These are phyloP conservation scores for Luvunga scandens DNA, from an alignment of 345 rosid genomes.

Conservation along the genomic window DNA sequence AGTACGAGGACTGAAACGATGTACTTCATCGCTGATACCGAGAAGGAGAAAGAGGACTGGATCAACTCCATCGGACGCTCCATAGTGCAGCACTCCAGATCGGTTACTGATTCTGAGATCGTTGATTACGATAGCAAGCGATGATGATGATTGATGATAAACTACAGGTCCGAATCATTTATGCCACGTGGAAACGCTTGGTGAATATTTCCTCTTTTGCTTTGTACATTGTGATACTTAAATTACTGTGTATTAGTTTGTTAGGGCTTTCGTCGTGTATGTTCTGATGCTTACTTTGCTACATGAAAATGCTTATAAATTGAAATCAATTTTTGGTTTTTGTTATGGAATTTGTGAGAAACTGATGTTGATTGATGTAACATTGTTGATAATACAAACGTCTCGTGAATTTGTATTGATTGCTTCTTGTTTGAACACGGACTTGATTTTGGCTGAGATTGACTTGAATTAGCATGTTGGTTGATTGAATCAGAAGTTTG, in stretches of 20 bases:
- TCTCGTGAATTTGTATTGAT: background rate
- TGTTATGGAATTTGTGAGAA: background rate
- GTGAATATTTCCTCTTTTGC: background rate
- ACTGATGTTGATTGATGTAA: background rate
- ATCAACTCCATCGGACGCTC: conserved; percentile 77
- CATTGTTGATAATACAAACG: background rate
- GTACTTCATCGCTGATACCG: conserved; percentile 71
- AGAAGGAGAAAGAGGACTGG: conserved; percentile 81
- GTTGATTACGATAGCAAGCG: conserved; percentile 55
- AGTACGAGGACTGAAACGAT: conserved; percentile 53
- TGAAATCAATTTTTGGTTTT: background rate
- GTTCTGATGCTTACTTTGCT: background rate
- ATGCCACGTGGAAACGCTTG: background rate
- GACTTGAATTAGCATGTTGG: background rate
- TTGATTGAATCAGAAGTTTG: background rate
- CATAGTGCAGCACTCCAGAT: conserved; percentile 69
- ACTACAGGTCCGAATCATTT: background rate
- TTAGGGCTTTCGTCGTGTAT: background rate
- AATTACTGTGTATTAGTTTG: background rate
- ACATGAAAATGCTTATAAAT: background rate
- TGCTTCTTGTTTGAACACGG: no score
- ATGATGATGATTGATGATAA: conserved; percentile 6
- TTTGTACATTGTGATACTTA: background rate
- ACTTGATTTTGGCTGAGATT: no score
- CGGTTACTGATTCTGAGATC: conserved; percentile 69